Evolutionary conservation across 495 filamentous ascomycete species (phyloP), one percentile per base, ranked within the genome.

Genomic region (Podospora pseudopauciseta): DNA sequence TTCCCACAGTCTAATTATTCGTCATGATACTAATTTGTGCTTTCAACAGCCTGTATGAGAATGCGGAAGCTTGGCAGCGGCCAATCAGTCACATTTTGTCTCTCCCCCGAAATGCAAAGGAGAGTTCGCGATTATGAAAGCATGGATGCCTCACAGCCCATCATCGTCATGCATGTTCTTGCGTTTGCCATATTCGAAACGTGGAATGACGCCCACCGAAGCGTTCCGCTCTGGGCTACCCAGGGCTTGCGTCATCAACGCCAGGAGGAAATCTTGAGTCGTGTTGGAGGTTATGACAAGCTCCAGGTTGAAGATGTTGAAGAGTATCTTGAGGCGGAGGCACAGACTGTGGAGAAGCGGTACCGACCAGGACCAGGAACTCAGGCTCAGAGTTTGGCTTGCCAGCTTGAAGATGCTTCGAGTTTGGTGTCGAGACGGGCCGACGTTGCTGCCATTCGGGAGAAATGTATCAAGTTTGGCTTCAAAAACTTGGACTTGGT

Each of bases 21-120:
- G 23, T 23, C 23, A 54, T 39, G 20, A 65, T 56, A 67, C 64
- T 49, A 3, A 49, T 2, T 16, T 2, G 2, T 49, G 39, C 2
- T 9, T 3, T 49, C 9, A 3, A 54, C 15, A 6, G 88, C 88
- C 5, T 91, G 88, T 65, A 91, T 89, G 86, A 72, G 88, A 59
- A 87, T 90, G 87, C 72, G 88, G 63, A 85, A 86, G 69, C 78
- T 91, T 4, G 87, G 87, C 1, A 69, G 81, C 20, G 86, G 88
- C 0, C 88, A 91, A 65, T 88, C 88, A 0, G 85, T 90, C 0
- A 78, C 85, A 0, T 89, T 90, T 56, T 86, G 80, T 62, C 78
- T 84, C 1, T 81, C 87, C 0, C 64, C 73, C 0, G 87, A 90
- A 62, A 83, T 91, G 65, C 70, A 80, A 27, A 73, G 59, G 19